Evolutionary conservation across 179 eudicot genomes (phyloP), one percentile per base, ranked within the genome.

Genomic region (Pouteria campechiana): DNA sequence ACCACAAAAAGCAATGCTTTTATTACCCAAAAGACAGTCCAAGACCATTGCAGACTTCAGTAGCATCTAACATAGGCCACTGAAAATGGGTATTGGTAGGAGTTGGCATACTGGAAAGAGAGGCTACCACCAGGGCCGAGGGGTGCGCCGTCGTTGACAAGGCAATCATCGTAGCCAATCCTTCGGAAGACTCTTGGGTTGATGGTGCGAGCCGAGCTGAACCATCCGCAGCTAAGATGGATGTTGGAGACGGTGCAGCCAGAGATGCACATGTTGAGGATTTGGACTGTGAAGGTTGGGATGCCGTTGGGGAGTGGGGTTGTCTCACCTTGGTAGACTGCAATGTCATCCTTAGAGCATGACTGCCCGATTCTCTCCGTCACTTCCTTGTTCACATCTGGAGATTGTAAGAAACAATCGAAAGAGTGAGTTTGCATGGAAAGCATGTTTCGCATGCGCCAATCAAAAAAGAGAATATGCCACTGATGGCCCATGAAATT

Each of bases 161-260:
- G 79, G 52, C 95, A 85, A 52, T 85, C 88, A 17, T 85, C 48
- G 44, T 48, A 75, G 8, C 33, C 25, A n/a, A 85, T 44, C 17
- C 95, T 72, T 53, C 62, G 67, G 61, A 81, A 81, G 43, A 75
- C 9, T 17, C 17, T 49, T 0, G 95, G 95, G 35, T 81, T 65
- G 15, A 85, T 49, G 12, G 78, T 71, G 13, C 64, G 59, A 14
- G 83, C 84, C 0, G 93, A 78, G 71, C 83, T 78, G 71, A 85
- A 85, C 92, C 83, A 75, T 17, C 83, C 86, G 44, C 95, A 85
- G 20, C 62, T 65, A 43, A 85, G 37, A 56, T 78, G 95, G 52
- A 85, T 70, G 54, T 54, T 57, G 18, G 65, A 63, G 64, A 85
- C 73, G 71, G 52, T 61, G 30, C 95, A 81, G n/a, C 79, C 81